These are phyloP conservation scores for Annulohypoxylon maeteangense DNA, from an alignment of 495 filamentous ascomycete genomes.

Conservation along the genomic window DNA sequence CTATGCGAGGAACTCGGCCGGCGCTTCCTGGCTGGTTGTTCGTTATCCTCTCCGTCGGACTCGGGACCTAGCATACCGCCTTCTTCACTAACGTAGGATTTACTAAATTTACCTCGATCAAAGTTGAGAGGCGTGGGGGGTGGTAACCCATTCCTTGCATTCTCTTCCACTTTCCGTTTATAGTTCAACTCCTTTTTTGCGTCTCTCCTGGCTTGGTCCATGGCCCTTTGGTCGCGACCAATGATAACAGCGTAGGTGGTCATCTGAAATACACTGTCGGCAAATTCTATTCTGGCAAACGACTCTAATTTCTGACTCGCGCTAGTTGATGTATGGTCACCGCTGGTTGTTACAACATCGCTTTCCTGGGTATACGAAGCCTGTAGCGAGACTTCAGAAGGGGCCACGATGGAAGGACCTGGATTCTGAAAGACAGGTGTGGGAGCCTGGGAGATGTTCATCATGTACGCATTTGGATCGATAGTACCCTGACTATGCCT, in stretches of 20 bases:
- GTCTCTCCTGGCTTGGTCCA: constrained; percentile 56
- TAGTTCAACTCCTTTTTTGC: constrained; percentile 54
- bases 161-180: constrained; percentile 50
- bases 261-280: constrained; percentile 63
- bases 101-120: constrained; percentile 59
- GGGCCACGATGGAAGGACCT: constrained; percentile 41
- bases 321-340: constrained; percentile 37
- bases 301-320: constrained; percentile 56
- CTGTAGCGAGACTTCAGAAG: constrained; percentile 49
- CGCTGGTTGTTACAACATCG: constrained; percentile 36
- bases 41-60: constrained; percentile 57
- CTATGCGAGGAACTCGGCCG: constrained; percentile 42
- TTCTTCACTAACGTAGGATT: constrained; percentile 64
- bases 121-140: constrained; percentile 52
- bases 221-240: constrained; percentile 59
- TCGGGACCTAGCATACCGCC: constrained; percentile 64
- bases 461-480: constrained; percentile 45
- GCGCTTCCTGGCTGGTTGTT: constrained; percentile 53
- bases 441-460: constrained; percentile 40
- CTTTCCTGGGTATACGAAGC: constrained; percentile 47
- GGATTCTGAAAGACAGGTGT: constrained; percentile 37
- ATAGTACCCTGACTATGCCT: constrained; percentile 43
- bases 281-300: constrained; percentile 62
- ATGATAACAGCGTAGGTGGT: constrained; percentile 63
- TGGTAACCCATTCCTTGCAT: constrained; percentile 52